Conservation (phyloP, 768 basidiomycete species). For the Serendipita indica region DNA sequence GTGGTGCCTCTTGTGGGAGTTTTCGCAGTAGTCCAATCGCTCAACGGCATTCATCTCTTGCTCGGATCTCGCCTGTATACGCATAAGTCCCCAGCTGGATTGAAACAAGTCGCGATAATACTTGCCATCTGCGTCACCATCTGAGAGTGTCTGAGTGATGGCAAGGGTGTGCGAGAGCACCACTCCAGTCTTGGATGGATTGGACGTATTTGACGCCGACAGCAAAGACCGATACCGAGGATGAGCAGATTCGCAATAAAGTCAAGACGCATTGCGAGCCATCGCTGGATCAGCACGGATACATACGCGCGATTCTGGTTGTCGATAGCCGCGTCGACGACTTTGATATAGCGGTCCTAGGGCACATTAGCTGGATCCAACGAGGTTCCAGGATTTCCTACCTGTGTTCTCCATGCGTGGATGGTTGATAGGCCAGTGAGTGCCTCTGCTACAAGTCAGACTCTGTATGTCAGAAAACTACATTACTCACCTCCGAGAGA, state of each 20-base stretch:
- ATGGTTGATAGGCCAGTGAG: slow-evolving; percentile 51
- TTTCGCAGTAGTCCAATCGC: slow-evolving; percentile 52
- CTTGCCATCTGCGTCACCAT: slow-evolving; percentile 11
- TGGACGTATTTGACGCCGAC: slow-evolving; percentile 41
- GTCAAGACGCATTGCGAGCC: slow-evolving; percentile 50
- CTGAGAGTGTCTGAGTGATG: slow-evolving; percentile 7
- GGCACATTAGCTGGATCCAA: neutral
- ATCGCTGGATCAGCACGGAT: slow-evolving; percentile 19
- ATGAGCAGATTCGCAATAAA: slow-evolving; percentile 52
- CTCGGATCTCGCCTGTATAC: slow-evolving; percentile 24
- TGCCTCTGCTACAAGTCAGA: slow-evolving; percentile 28
- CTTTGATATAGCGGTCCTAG: slow-evolving; percentile 33
- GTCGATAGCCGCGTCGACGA: slow-evolving; percentile 41
- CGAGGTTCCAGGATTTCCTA: slow-evolving; percentile 16
- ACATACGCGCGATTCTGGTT: slow-evolving; percentile 44
- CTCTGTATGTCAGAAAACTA: neutral
- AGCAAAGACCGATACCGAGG: slow-evolving; percentile 54
- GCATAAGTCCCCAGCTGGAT: no score
- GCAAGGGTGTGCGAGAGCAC: slow-evolving; percentile 38
- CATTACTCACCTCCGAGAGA: slow-evolving; percentile 18
- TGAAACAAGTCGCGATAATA: neutral
- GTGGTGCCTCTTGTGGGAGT: slow-evolving; percentile 39
- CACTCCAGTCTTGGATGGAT: slow-evolving; percentile 48
- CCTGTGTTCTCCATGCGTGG: slow-evolving; percentile 43
- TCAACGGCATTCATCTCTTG: slow-evolving; percentile 65